Base-by-base conservation (phyloP, 1,139 yeast species). In the Blastobotrys serpentis region DNA sequence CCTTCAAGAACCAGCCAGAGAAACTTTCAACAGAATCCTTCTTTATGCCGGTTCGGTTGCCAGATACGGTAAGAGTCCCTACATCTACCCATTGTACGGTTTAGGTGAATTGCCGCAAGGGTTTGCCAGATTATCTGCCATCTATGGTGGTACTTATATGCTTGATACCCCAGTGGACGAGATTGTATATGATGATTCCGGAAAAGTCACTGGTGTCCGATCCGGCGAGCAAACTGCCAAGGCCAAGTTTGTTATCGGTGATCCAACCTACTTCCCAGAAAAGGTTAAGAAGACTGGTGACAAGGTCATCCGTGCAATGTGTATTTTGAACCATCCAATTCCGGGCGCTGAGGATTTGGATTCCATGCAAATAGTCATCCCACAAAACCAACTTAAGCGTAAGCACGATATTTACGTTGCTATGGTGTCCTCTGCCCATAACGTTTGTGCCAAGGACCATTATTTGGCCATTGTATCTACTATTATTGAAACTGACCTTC, bases 101-200 rank as follows among this genome's bases (percentile, higher is more conserved):
- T 77, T 94, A 52, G 98, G 99, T 44, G 99, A 92, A 69, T 77
- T 92, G 54, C 99, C 99, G 16, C 99, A 92, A 71, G 98, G 98
- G 11, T 92, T 92, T 74, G 97, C 98, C 14, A 81, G 99, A 67
- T 79, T 92, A 58, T 84, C 96, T 40, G 98, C 98, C 38, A 92
- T 92, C 58, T 90, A 92, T 63, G 99, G 99, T 56, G 98, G 99
- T 63, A 92, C 98, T 29, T 92, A 89, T 67, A 94, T 92, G 98
- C 80, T 92, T 65, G 96, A 89, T 67, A 90, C 96, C 43, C 96
- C 97, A 47, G 83, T 94, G 54, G 96, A 92, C 54, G 96, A 90
- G 69, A 78, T 89, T 25, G 76, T 85, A 47, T 89, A 84, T 66
- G 82, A 77, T 46, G 82, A 77, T 18, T 81, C 81, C 25, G 85